Base-by-base conservation (phyloP, 306 rosid genomes). In the Quercus cerris region DNA sequence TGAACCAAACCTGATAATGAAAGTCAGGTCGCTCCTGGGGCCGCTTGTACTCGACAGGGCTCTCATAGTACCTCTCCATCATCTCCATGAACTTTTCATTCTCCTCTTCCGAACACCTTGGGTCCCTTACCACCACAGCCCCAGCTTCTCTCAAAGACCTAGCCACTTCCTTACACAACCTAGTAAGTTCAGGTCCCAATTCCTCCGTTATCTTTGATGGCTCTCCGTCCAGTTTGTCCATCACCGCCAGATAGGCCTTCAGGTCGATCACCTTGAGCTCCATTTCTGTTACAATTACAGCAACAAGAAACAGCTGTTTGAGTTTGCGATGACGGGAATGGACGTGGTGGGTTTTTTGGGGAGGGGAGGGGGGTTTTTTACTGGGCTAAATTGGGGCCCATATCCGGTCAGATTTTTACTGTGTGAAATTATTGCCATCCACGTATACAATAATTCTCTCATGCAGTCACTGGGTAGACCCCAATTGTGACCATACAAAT, bases 41-140 rank as follows among this genome's bases (percentile, higher is more conserved):
- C 18, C 78, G 82, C 76, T 95, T 95, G 90, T 91, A 95, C 3
- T 88, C 85, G 0, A 70, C 74, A 2, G 98, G 93, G 33, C 82
- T 13, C 14, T 89, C 70, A 78, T 93, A 95, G 88, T 93, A 95
- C 54, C 64, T 85, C 82, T 93, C 99, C 98, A 95, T 93, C 99
- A 93, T 93, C 69, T 93, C 91, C 17, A 95, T 89, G 89, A 95
- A 95, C 57, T 94, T 96, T 84, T 95, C 96, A 75, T 95, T 91
- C 77, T 95, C 99, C 58, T 91, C 67, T 7, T 79, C 90, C 4
- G 96, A 81, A 76, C 98, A 93, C 67, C 99, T 82, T 2, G 99
- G 97, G 33, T 95, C 98, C 82, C 86, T 90, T 3, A 95, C 88
- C 6, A 95, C 85, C 0, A 95, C 85, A 46, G 98, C 98, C 15